These are phyloP conservation scores for Phaseolus lunatus DNA, from an alignment of 306 rosid species.

Conservation along the genomic window DNA sequence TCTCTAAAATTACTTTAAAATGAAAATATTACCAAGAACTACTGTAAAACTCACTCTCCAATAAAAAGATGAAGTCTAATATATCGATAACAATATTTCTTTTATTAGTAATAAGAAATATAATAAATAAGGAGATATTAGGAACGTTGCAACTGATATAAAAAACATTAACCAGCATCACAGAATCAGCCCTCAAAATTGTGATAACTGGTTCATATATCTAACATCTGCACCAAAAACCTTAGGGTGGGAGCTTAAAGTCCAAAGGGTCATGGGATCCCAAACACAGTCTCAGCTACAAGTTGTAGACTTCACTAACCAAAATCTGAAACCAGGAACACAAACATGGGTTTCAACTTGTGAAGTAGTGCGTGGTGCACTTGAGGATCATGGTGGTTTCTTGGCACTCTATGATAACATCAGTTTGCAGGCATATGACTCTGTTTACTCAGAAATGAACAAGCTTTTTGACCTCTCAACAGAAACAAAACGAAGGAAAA, in stretches of 20 bases:
- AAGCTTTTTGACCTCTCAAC: conserved; percentile 40
- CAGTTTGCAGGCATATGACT: neutral
- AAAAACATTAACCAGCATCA: too few relatives aligned
- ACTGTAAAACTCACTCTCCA: too few relatives aligned
- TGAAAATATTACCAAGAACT: too few relatives aligned
- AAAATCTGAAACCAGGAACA: conserved; percentile 31
- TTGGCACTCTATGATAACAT: conserved; percentile 42
- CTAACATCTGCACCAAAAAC: neutral
- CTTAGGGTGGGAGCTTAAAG: too few relatives aligned
- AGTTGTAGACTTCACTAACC: conserved; percentile 7
- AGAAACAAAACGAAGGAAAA: conserved; percentile 25
- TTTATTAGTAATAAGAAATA: too few relatives aligned
- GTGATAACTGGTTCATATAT: too few relatives aligned
- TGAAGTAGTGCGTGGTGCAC: conserved; percentile 28
- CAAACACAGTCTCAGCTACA: conserved; percentile 24
- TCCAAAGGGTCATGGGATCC: conserved; percentile 26
- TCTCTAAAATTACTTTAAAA: too few relatives aligned
- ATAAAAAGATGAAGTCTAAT: too few relatives aligned
- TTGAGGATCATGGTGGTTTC: conserved; percentile 43
- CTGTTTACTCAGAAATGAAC: conserved; percentile 28
- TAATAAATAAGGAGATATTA: too few relatives aligned
- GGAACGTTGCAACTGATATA: too few relatives aligned
- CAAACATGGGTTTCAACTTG: conserved; percentile 33
- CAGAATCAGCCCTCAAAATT: too few relatives aligned
- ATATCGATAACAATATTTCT: too few relatives aligned